Conservation (phyloP, 106 monocot species). For the Phalaenopsis equestris region DNA sequence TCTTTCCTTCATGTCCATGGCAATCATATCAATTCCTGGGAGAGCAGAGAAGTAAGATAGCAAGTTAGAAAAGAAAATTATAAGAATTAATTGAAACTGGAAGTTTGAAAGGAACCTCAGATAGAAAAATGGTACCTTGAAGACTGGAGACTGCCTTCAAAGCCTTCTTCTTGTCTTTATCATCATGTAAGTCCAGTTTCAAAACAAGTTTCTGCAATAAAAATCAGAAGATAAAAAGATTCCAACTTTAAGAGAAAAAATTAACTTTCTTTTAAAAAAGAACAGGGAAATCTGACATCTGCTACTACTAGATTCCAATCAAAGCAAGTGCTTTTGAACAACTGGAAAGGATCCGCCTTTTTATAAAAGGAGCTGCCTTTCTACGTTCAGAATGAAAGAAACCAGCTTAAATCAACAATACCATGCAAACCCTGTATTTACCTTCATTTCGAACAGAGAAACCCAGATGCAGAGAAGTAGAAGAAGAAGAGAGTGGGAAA, state of each 20-base stretch:
- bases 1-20: conserved; percentile 49
- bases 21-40: conserved; percentile 52
- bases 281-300: not conserved
- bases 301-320: not conserved
- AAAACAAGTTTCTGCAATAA: conserved; percentile 63
- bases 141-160: conserved; percentile 62
- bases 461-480: not conserved
- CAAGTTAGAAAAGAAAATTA: not conserved
- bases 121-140: conserved; percentile 27
- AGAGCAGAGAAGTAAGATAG: not conserved
- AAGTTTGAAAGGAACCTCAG: not conserved
- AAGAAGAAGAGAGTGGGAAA: not conserved
- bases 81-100: not conserved
- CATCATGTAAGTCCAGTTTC: conserved; percentile 69
- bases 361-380: not conserved
- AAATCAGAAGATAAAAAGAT: not conserved
- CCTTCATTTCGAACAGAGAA: not conserved
- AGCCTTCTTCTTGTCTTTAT: conserved; percentile 80
- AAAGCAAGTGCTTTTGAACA: not conserved
- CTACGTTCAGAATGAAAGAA: not conserved
- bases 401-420: not conserved
- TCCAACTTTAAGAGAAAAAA: not conserved
- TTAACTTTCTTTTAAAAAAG: not conserved
- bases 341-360: not conserved
- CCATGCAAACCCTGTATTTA: not conserved